Base-by-base conservation (phyloP, 805 yeast species). In the Myxozyma neglecta region DNA sequence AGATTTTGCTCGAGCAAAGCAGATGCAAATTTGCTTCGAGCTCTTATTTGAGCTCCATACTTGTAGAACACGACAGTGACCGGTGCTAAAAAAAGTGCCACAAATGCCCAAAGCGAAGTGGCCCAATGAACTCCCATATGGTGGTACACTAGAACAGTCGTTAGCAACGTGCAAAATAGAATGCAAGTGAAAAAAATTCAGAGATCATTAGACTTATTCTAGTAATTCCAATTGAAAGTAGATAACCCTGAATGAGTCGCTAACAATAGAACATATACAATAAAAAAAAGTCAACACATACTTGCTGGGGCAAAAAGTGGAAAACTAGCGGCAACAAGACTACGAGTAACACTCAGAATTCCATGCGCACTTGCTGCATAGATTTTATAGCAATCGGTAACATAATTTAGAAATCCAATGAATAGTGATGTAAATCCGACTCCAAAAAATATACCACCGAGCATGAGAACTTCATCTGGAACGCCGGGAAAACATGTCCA, bases 351-450 rank as follows among this genome's bases (percentile, higher is more conserved):
- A 39, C 59, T 47, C 62, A 61, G 54, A 50, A 64, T 59, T 3
- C 68, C 68, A 18, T 60, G 66, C 18, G 67, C 68, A 34, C 61
- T 52, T 8, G 69, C 68, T 18, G 69, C 69, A 42, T 61, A 64
- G 48, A 64, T 64, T 24, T 46, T 54, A 50, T 65, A 65, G 51
- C 67, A 65, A 42, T 64, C 67, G n/a, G 68, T 64, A 73, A 87
- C 86, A 71, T 88, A 88, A 56, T 85, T 81, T 70, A 88, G 78
- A 47, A 84, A 82, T 20, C 88, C 78, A 73, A 88, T 86, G 78
- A 89, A 88, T 58, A 88, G 82, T 68, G 88, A 76, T 58, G 88
- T 81, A 62, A 88, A 77, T 10, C 92, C 89, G 70, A 87, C 77
- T 2, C 84, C 84, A 70, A 83, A 83, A 20, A 84, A 75, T 8